phyloP scores from a whole-genome alignment of 148 eudicot species.

The Persicaria tinctoria region DNA sequence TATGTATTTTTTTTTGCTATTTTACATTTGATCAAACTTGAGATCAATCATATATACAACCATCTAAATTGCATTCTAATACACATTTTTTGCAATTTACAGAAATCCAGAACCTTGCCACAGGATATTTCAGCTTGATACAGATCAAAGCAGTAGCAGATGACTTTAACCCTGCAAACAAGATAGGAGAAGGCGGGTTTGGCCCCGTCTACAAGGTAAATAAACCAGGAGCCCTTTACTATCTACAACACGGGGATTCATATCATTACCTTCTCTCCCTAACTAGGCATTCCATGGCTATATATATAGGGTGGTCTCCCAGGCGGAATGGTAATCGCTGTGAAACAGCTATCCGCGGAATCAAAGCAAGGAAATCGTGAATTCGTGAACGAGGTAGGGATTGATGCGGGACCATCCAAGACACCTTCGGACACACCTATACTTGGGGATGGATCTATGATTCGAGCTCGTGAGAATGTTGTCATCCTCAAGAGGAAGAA shows the following conservation, averaged over 20 bases:
- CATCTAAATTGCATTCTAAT: not conserved
- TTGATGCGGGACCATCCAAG: too few relatives aligned
- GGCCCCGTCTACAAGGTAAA: slow-evolving; percentile 77
- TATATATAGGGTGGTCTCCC: slow-evolving; percentile 48
- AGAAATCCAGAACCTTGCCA: slow-evolving; percentile 56
- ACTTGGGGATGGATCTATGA: too few relatives aligned
- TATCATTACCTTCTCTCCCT: not conserved
- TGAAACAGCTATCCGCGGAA: slow-evolving; percentile 74
- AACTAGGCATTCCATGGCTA: not conserved
- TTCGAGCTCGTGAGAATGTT: too few relatives aligned
- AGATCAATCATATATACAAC: not conserved
- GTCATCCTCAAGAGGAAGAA: too few relatives aligned
- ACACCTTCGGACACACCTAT: too few relatives aligned
- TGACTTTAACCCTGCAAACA: slow-evolving; percentile 49
- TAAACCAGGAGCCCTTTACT: slow-evolving; percentile 10
- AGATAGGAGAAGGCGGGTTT: slow-evolving; percentile 87
- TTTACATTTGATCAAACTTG: too few relatives aligned
- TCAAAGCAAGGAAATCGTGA: slow-evolving; percentile 75
- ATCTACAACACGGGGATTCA: too few relatives aligned
- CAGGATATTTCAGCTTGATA: slow-evolving; percentile 64
- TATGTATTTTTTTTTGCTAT: not conserved
- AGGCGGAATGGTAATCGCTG: slow-evolving; percentile 71
- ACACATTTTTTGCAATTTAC: slow-evolving; percentile 9
- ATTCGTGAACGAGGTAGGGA: slow-evolving; percentile 62
- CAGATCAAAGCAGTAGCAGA: slow-evolving; percentile 70